These are phyloP conservation scores for Colletotrichum cereale DNA, from an alignment of 2,329 filamentous ascomycete species.

Conservation along the genomic window DNA sequence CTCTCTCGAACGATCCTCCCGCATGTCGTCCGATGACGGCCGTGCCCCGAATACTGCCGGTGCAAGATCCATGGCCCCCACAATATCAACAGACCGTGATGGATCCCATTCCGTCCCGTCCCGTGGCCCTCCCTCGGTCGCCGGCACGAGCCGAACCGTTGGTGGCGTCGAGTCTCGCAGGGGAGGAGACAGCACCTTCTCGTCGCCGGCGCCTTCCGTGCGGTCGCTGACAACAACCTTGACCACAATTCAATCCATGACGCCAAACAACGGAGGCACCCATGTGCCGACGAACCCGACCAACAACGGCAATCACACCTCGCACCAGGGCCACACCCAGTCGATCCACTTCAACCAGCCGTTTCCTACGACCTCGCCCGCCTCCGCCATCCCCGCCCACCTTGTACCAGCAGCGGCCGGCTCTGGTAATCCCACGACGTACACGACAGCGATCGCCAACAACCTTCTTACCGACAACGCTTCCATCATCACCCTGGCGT, in stretches of 20 bases:
- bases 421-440: conserved; percentile 74
- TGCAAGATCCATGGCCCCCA: conserved; percentile 81
- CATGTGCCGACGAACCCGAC: conserved; percentile 41
- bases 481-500: conserved; percentile 86
- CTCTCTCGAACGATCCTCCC: conserved; percentile 69
- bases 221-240: conserved; percentile 86
- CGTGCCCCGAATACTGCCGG: conserved; percentile 70
- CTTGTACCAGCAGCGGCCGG: conserved; percentile 64
- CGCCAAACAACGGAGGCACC: conserved; percentile 60
- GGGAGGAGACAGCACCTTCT: conserved; percentile 83
- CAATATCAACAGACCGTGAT: conserved; percentile 86
- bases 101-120: conserved; percentile 82
- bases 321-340: conserved; percentile 50
- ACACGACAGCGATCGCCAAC: conserved; percentile 83
- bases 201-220: conserved; percentile 84
- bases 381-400: conserved; percentile 80
- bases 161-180: conserved; percentile 76
- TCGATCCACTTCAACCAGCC: conserved; percentile 75
- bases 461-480: conserved; percentile 87
- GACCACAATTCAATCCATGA: conserved; percentile 80
- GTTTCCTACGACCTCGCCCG: conserved; percentile 73
- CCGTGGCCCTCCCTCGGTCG: conserved; percentile 73
- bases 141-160: conserved; percentile 80
- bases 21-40: conserved; percentile 71
- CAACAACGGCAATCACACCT: conserved; percentile 58